Conservation (phyloP, 1,284 basidiomycete genomes). For the Trichosporon sp. region DNA sequence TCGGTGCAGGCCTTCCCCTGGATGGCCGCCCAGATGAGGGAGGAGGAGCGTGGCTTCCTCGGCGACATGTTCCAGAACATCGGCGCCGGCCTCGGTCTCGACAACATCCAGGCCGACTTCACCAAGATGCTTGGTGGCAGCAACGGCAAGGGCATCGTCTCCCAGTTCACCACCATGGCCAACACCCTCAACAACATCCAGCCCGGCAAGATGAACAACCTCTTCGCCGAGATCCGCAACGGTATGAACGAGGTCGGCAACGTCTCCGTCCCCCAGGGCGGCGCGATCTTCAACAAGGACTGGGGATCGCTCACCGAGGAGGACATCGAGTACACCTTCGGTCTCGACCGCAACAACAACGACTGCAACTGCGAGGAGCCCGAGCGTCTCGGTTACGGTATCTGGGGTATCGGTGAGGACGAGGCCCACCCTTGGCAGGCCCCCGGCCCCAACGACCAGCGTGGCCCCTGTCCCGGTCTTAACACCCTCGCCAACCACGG, state of each 20-base stretch:
- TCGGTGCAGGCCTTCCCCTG: slow-evolving; percentile 13
- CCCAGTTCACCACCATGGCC: slow-evolving; percentile 7
- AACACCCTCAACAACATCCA: slow-evolving; percentile 5
- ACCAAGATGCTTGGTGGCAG: slow-evolving; percentile 12
- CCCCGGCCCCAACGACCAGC: slow-evolving; percentile 29
- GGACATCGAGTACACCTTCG: slow-evolving; percentile 10
- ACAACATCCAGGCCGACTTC: slow-evolving; percentile 11
- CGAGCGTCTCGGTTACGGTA: background rate
- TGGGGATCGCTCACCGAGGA: slow-evolving; percentile 1
- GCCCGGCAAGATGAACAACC: slow-evolving; percentile 6
- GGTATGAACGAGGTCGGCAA: slow-evolving; percentile 13
- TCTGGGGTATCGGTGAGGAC: slow-evolving; percentile 20
- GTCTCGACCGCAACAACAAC: slow-evolving; percentile 7
- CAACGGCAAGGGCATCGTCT: background rate
- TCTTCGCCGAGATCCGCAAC: slow-evolving; percentile 8
- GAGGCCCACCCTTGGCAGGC: slow-evolving; percentile 29
- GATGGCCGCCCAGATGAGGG: slow-evolving; percentile 13
- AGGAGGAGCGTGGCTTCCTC: slow-evolving; percentile 7
- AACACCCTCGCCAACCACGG: slow-evolving; percentile 45
- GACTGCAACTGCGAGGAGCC: background rate
- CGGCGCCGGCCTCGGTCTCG: slow-evolving; percentile 4
- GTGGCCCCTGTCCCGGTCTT: slow-evolving; percentile 44
- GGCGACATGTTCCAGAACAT: slow-evolving; percentile 4
- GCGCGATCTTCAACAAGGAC: slow-evolving; percentile 1
- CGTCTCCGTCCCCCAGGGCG: slow-evolving; percentile 2